Base-by-base conservation (phyloP, 1,284 basidiomycete species). In the Volvariella volvacea region DNA sequence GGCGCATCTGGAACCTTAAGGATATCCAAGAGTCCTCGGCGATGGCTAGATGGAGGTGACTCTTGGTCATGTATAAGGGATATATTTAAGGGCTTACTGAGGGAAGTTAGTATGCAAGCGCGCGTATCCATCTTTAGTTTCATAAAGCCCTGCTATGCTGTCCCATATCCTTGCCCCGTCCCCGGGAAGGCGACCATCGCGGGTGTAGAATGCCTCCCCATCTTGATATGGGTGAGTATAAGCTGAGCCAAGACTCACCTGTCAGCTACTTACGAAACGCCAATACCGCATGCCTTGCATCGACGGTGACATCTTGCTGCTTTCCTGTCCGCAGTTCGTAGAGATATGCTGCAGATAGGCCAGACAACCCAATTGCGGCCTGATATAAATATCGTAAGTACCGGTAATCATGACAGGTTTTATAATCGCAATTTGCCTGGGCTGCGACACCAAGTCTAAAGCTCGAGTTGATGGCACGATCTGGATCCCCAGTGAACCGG, bases 41-140 rank as follows among this genome's bases (percentile, higher is more conserved):
- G 67, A 52, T 82, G 79, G 50, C 78, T 80, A 32, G 25, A 22
- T 39, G 16, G 14, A 9, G 39, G 34, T 42, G 38, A 39, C 33
- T 42, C 44, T 28, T 7, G 32, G 44, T 30, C 9, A 28, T 14
- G 6, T 32, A 21, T 12, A 9, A 33, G 22, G 31, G 12, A n/a
- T 37, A 44, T 4, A 22, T 21, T 16, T 44, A 15, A 12, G 39
- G 15, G 55, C 71, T 50, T 57, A 80, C 77, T 82, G 79, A 28
- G 78, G 73, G 52, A 82, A 83, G 50, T 81, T 82, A 17, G 78
- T 80, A 53, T 82, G 80, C 15, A 80, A 68, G 20, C 79, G 66
- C 10, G 81, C 72, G 51, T 64, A 73, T 41, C 65, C 62, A 21
- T 75, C 73, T 47, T 70, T 73, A 2, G 79, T 80, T 41, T 60